Conservation (phyloP, 179 eudicot species). For the Heliamphora pulchella region DNA sequence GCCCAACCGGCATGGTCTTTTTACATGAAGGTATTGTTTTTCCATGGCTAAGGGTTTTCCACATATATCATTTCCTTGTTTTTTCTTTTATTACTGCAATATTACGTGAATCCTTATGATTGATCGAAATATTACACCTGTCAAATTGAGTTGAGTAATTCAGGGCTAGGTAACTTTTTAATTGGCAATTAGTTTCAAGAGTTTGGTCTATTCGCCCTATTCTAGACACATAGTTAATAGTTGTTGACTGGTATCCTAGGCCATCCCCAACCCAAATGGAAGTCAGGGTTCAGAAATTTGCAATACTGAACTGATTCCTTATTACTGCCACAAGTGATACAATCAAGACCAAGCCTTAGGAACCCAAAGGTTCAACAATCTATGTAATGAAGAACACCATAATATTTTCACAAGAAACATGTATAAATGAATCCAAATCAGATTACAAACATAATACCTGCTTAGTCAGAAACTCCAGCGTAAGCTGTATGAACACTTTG, state of each 20-base stretch:
- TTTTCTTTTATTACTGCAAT: too few relatives aligned
- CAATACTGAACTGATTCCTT: not conserved
- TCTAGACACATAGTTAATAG: not conserved
- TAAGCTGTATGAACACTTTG: conserved; percentile 82
- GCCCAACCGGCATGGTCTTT: too few relatives aligned
- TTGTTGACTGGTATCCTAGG: not conserved
- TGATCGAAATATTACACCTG: too few relatives aligned
- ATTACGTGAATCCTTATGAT: too few relatives aligned
- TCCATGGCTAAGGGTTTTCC: too few relatives aligned
- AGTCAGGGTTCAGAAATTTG: not conserved
- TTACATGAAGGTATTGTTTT: too few relatives aligned
- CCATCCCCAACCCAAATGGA: not conserved
- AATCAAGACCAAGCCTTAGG: not conserved
- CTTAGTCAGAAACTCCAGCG: conserved; percentile 81
- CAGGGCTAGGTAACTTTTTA: too few relatives aligned
- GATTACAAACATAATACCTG: conserved; percentile 47
- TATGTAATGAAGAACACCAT: not conserved
- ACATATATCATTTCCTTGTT: too few relatives aligned
- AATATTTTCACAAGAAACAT: not conserved
- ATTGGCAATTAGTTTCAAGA: too few relatives aligned
- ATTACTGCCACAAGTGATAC: not conserved
- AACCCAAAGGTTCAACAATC: conserved; percentile 4
- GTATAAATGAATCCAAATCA: not conserved
- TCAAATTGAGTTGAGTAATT: too few relatives aligned
- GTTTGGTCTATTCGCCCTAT: too few relatives aligned